Conservation (phyloP, 2,329 filamentous ascomycete species). For the Colletotrichum graminicola region DNA sequence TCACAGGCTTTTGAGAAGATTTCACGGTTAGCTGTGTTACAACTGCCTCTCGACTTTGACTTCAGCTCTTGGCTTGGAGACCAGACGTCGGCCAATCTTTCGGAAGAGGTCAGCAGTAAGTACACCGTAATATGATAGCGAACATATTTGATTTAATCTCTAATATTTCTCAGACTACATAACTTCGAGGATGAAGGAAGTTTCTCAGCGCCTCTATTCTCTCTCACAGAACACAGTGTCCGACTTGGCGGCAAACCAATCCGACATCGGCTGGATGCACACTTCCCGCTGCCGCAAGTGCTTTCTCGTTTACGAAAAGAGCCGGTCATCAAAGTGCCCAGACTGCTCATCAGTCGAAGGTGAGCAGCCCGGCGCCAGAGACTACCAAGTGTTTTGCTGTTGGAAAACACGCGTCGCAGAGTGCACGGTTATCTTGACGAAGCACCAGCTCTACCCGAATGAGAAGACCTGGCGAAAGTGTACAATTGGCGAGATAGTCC, state of each 20-base stretch:
- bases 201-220: not conserved
- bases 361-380: not conserved
- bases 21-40: not conserved
- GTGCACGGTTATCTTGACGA: conserved; percentile 5
- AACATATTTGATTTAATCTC: not conserved
- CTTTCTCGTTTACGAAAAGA: not conserved
- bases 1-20: not conserved
- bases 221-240: not conserved
- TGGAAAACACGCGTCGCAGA: conserved; percentile 10
- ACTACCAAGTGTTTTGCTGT: not conserved
- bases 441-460: conserved; percentile 1
- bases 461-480: conserved; percentile 3
- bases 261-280: not conserved
- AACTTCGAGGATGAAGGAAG: not conserved
- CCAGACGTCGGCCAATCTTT: not conserved
- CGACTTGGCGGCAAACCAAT: not conserved
- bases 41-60: conserved; percentile 8
- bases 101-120: not conserved
- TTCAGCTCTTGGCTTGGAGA: conserved; percentile 2
- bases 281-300: conserved; percentile 8
- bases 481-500: not conserved
- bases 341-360: not conserved
- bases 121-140: not conserved
- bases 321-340: not conserved
- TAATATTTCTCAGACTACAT: not conserved